Conservation (phyloP, 805 yeast genomes). For the Priceomyces carsonii region DNA sequence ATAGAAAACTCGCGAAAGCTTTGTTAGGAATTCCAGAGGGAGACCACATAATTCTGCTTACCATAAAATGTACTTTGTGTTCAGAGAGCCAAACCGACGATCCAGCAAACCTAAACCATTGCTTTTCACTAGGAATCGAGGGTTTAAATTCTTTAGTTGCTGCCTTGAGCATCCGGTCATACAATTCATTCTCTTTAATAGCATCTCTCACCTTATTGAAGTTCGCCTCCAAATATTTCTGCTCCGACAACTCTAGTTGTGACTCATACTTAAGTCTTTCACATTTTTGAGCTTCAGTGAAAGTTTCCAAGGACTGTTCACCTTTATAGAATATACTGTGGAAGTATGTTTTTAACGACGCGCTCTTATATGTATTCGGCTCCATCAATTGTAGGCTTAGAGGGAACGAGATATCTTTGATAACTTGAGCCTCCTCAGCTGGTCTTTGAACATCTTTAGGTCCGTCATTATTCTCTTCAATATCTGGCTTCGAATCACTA, state of each 20-base stretch:
- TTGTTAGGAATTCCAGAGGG: conserved; percentile 16
- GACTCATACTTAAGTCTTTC: conserved; percentile 11
- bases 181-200: conserved; percentile 9
- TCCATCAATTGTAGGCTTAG: conserved; percentile 1
- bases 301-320: neutral
- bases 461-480: too few species aligned
- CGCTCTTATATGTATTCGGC: neutral
- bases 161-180: conserved; percentile 14
- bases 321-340: conserved; percentile 2
- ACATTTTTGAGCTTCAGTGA: conserved; percentile 11
- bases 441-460: too few species aligned
- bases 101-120: conserved; percentile 23
- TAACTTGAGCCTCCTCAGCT: too few species aligned
- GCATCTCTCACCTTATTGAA: conserved; percentile 11
- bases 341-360: conserved; percentile 1
- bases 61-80: conserved; percentile 19
- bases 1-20: conserved; percentile 17
- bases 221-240: conserved; percentile 17
- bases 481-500: too few species aligned
- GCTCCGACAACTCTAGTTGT: conserved; percentile 14
- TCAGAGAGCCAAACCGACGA: conserved; percentile 23
- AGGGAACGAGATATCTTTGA: too few species aligned
- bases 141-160: conserved; percentile 19
- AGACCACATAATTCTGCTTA: conserved; percentile 18
- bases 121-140: conserved; percentile 16